Evolutionary conservation across 1,284 basidiomycete species (phyloP).

Genomic region (Tilletia caries): DNA sequence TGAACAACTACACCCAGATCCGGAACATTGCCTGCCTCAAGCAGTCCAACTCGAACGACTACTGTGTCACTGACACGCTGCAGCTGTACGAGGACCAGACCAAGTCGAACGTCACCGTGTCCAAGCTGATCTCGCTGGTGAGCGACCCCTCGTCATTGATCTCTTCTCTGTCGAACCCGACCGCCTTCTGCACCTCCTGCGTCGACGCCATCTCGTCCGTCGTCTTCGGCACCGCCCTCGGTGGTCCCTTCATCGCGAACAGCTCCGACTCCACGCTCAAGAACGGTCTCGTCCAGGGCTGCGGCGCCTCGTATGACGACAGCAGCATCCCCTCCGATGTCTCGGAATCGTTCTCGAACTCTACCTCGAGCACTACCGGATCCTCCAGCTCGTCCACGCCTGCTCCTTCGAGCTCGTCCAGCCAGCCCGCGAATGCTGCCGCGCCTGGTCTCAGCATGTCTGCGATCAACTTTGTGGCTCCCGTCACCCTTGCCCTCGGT

Average conservation of each 20-base stretch:
- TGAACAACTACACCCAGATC: constrained; percentile 2
- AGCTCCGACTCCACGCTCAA: not conserved
- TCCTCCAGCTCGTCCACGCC: not conserved
- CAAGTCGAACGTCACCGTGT: not conserved
- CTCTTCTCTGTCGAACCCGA: not conserved
- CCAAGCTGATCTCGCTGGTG: not conserved
- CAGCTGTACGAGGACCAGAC: constrained; percentile 4
- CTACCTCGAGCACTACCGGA: constrained; percentile 13
- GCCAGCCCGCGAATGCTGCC: no score
- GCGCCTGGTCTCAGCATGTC: not conserved
- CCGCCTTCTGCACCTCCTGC: constrained; percentile 6
- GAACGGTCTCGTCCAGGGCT: constrained; percentile 1
- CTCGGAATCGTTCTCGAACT: constrained; percentile 73
- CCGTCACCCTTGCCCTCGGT: constrained; percentile 10
- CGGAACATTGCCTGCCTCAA: constrained; percentile 7
- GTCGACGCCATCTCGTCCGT: constrained; percentile 14
- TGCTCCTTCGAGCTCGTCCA: not conserved
- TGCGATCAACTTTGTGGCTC: not conserved
- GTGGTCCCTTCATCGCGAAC: constrained; percentile 1
- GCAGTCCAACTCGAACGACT: not conserved
- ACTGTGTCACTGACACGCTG: constrained; percentile 7
- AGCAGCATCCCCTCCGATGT: constrained; percentile 84
- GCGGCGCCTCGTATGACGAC: constrained; percentile 63
- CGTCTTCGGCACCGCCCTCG: constrained; percentile 8
- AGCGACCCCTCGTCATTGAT: not conserved